A percentile compares a stretch with the other conserved stretches of the same genome.
Conservation (phyloP, 140 eudicot genomes). For the Ambrosia hybrid region DNA sequence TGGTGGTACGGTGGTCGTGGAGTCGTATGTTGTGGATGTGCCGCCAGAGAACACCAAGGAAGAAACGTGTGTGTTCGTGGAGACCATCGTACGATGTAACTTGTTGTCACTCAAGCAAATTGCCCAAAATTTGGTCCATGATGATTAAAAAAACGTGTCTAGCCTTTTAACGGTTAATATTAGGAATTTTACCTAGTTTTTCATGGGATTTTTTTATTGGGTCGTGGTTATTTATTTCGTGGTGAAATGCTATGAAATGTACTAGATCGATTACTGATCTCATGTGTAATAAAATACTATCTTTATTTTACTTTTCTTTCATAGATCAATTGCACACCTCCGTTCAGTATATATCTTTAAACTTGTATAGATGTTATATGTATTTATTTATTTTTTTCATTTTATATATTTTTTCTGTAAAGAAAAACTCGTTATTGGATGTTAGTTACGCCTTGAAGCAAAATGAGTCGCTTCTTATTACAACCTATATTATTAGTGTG, state of each 20-base stretch:
- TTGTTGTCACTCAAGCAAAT: conserved; percentile 62
- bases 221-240: conserved; percentile 7
- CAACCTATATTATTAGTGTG: too few species aligned
- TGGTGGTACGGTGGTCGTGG: conserved; percentile 65
- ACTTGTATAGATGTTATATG: too few species aligned
- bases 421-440: too few species aligned
- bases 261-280: conserved; percentile 1
- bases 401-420: too few species aligned
- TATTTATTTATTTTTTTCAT: too few species aligned
- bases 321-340: too few species aligned
- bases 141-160: conserved; percentile 4
- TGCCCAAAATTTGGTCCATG: conserved; percentile 42
- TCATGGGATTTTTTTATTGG: conserved; percentile 26
- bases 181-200: background rate
- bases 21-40: conserved; percentile 77
- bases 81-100: conserved; percentile 74
- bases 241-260: background rate
- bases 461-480: too few species aligned
- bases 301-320: background rate
- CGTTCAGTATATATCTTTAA: too few species aligned
- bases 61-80: conserved; percentile 69
- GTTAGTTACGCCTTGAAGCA: too few species aligned
- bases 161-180: background rate
- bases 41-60: conserved; percentile 76
- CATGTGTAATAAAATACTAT: conserved; percentile 2